Percentiles rank a stretch among this genome's conserved stretches.
These are phyloP conservation scores for Pseudocercospora fuligena DNA, from an alignment of 2,329 filamentous ascomycete species.

Conservation along the genomic window DNA sequence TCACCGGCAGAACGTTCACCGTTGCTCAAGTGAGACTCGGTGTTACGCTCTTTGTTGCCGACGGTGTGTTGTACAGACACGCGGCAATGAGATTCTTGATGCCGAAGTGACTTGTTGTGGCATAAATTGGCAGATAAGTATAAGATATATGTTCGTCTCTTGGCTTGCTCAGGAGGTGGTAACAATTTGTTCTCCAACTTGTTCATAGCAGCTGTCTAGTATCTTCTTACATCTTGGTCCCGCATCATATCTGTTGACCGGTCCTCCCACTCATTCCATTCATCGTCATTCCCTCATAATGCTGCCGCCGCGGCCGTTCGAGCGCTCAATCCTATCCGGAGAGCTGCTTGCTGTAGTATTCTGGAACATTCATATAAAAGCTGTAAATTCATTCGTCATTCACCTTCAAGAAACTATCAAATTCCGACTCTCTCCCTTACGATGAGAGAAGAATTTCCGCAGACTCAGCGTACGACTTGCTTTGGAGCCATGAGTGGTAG, in stretches of 20 bases:
- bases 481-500: conserved; percentile 20
- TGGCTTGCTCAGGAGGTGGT: too few relatives aligned
- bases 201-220: neutral
- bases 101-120: neutral
- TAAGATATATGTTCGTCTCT: neutral
- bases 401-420: conserved; percentile 18
- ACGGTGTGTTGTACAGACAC: neutral
- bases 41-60: neutral
- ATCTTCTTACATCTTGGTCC: neutral
- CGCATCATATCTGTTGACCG: neutral
- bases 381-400: neutral
- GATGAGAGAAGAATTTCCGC: conserved; percentile 21
- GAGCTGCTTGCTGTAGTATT: conserved; percentile 2
- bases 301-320: neutral
- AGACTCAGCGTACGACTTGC: conserved; percentile 24
- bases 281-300: neutral
- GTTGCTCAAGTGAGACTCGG: neutral
- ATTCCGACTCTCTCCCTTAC: conserved; percentile 19
- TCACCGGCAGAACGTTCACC: too few relatives aligned
- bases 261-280: neutral
- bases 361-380: neutral
- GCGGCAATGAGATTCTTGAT: neutral
- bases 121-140: neutral
- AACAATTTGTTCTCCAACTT: neutral
- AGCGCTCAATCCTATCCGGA: conserved; percentile 1